A percentile compares a stretch with the other conserved stretches of the same genome.
These are phyloP conservation scores for Cryptococcus maquisensis DNA, from an alignment of 1,284 basidiomycete genomes.

Conservation along the genomic window DNA sequence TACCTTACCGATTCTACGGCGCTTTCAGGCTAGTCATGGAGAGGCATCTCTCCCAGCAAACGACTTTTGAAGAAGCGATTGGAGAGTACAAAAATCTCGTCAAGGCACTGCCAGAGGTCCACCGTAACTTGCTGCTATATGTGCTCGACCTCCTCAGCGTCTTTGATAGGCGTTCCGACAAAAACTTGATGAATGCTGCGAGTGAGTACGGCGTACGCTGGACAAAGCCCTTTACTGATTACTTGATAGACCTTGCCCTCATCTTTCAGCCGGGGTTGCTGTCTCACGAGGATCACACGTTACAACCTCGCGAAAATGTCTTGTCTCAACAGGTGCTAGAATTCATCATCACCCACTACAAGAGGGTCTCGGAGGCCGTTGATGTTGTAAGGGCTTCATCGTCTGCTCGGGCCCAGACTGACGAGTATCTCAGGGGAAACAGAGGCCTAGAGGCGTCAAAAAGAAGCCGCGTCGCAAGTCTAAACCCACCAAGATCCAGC, in stretches of 20 bases:
- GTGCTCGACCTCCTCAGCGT: constrained; percentile 93
- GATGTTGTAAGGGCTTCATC: no score
- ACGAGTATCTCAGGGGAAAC: background rate
- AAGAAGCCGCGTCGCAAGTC: background rate
- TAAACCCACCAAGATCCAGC: background rate
- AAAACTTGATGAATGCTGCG: constrained; percentile 91
- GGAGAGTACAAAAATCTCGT: constrained; percentile 79
- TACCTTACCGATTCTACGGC: constrained; percentile 16
- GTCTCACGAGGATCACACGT: constrained; percentile 78
- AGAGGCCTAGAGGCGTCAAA: constrained; percentile 7
- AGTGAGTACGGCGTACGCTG: constrained; percentile 58
- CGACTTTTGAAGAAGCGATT: constrained; percentile 61
- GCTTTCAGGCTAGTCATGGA: background rate
- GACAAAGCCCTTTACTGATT: background rate
- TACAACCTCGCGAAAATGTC: constrained; percentile 74
- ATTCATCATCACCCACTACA: constrained; percentile 68
- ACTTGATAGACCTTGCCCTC: constrained; percentile 73
- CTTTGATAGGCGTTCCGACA: constrained; percentile 82
- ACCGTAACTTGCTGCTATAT: constrained; percentile 92
- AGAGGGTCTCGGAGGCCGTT: background rate
- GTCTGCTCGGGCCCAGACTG: background rate
- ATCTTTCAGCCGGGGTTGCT: constrained; percentile 92
- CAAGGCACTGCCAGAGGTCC: constrained; percentile 73
- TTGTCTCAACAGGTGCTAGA: constrained; percentile 87
- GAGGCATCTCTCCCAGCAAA: background rate